Evolutionary conservation across 768 basidiomycete species (phyloP).

Genomic region (Lactifluus piperatus): DNA sequence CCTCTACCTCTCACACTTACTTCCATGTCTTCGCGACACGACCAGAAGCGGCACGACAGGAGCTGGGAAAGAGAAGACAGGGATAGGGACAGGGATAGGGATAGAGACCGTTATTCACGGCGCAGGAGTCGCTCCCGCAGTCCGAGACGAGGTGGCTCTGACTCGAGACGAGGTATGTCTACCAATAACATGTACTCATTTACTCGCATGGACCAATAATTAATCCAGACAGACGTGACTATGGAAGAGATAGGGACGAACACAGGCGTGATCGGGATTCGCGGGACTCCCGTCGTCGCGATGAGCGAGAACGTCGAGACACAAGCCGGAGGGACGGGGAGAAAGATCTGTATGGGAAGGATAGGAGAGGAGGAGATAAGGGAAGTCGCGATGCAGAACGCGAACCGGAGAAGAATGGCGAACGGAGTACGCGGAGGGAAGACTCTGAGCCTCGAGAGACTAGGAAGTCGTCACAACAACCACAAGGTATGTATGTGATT

Average conservation of each 20-base stretch:
- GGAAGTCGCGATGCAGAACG: slow-evolving; percentile 30
- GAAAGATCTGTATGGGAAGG: slow-evolving; percentile 16
- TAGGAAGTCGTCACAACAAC: slow-evolving; percentile 14
- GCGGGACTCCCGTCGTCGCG: slow-evolving; percentile 16
- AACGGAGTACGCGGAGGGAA: slow-evolving; percentile 30
- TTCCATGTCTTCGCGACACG: slow-evolving; percentile 29
- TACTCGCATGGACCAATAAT: background rate
- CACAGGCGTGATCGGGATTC: slow-evolving; percentile 17
- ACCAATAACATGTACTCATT: background rate
- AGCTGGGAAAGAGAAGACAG: slow-evolving; percentile 25
- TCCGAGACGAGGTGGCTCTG: slow-evolving; percentile 16
- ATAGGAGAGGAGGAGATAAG: slow-evolving; percentile 34
- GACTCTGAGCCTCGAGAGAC: slow-evolving; percentile 10
- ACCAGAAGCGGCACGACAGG: slow-evolving; percentile 26
- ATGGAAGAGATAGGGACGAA: slow-evolving; percentile 15
- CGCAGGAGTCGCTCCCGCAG: slow-evolving; percentile 23
- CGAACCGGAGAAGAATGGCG: slow-evolving; percentile 35
- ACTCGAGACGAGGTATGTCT: slow-evolving; percentile 17
- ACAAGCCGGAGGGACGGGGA: slow-evolving; percentile 14
- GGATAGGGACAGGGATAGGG: slow-evolving; percentile 17
- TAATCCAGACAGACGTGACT: slow-evolving; percentile 13
- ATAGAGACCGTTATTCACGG: slow-evolving; percentile 16
- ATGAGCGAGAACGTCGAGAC: slow-evolving; percentile 22
- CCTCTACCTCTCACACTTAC: background rate
- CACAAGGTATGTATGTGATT: slow-evolving; percentile 3